Percentiles rank a stretch among this genome's conserved stretches.
Evolutionary conservation across 768 basidiomycete species (phyloP).

Genomic region (Filobasidium wieringae): DNA sequence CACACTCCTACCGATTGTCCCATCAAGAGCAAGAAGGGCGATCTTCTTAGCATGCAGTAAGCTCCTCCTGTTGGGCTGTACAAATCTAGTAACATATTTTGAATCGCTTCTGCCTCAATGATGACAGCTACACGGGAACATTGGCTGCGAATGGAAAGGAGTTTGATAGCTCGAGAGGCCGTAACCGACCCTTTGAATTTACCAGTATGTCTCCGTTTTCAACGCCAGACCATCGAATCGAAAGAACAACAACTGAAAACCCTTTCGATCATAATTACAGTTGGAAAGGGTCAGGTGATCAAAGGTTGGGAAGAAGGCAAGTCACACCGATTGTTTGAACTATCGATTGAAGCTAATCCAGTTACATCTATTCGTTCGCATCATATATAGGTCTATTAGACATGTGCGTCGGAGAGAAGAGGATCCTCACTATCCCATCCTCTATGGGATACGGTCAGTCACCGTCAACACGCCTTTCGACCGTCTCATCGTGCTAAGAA

Average conservation of each 20-base stretch:
- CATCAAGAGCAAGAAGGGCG: slow-evolving; percentile 32
- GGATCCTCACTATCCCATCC: slow-evolving; percentile 74
- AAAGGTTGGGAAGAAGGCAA: slow-evolving; percentile 40
- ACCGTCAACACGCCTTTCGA: neutral
- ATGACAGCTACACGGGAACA: slow-evolving; percentile 57
- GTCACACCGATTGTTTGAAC: no score
- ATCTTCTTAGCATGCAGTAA: slow-evolving; percentile 38
- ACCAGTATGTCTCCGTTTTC: slow-evolving; percentile 42
- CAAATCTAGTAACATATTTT: neutral
- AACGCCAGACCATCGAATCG: no score
- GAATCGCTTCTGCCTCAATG: neutral
- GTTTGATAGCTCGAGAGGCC: slow-evolving; percentile 82
- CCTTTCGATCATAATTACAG: slow-evolving; percentile 11
- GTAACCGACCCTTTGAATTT: slow-evolving; percentile 61
- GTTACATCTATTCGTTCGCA: no score
- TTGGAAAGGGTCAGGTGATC: slow-evolving; percentile 39
- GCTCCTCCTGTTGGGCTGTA: slow-evolving; percentile 7
- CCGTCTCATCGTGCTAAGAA: neutral
- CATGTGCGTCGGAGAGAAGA: slow-evolving; percentile 81
- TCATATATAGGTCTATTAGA: slow-evolving; percentile 37
- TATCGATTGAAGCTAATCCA: no score
- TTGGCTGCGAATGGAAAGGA: slow-evolving; percentile 62
- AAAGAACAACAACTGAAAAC: no score
- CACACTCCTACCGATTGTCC: slow-evolving; percentile 36
- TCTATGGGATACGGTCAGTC: slow-evolving; percentile 67